Conservation (phyloP, 495 filamentous ascomycete genomes). For the Aspergillus cristatus region DNA sequence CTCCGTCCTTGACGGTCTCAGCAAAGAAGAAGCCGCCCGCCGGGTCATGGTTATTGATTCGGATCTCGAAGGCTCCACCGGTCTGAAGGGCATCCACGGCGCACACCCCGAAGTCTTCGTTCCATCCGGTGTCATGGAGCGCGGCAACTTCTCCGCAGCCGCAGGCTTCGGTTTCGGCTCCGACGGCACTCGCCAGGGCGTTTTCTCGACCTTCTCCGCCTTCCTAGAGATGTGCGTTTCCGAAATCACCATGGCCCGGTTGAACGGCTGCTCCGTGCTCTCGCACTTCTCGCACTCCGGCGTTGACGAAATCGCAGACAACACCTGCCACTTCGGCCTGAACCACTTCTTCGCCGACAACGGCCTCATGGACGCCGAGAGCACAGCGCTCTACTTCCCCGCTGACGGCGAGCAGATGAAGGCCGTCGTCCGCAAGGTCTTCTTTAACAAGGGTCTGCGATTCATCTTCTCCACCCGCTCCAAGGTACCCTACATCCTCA, state of each 20-base stretch:
- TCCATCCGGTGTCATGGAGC: slow-evolving; percentile 31
- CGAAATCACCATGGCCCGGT: slow-evolving; percentile 33
- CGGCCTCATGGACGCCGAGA: slow-evolving; percentile 26
- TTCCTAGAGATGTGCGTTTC: slow-evolving; percentile 35
- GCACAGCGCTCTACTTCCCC: slow-evolving; percentile 28
- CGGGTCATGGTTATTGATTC: slow-evolving; percentile 38
- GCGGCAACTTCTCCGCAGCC: slow-evolving; percentile 32
- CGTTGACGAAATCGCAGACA: slow-evolving; percentile 35
- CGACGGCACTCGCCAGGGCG: slow-evolving; percentile 29
- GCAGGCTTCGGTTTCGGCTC: slow-evolving; percentile 33
- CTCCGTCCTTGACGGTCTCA: slow-evolving; percentile 24
- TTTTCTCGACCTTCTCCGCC: slow-evolving; percentile 34
- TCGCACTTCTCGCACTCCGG: slow-evolving; percentile 34
- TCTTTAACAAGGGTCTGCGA: slow-evolving; percentile 27
- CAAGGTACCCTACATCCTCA: slow-evolving; percentile 33
- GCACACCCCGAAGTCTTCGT: slow-evolving; percentile 29
- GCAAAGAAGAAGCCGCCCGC: slow-evolving; percentile 27
- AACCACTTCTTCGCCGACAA: slow-evolving; percentile 37
- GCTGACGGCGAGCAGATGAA: slow-evolving; percentile 37
- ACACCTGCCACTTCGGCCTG: slow-evolving; percentile 34
- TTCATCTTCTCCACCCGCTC: slow-evolving; percentile 35
- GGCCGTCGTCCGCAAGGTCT: slow-evolving; percentile 29
- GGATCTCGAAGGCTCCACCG: slow-evolving; percentile 32
- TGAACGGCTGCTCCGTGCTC: slow-evolving; percentile 31
- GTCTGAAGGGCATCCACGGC: slow-evolving; percentile 24